Percentiles rank a stretch among this genome's conserved stretches.
These are phyloP conservation scores for Alternaria novae-zelandiae DNA, from an alignment of 2,329 filamentous ascomycete species.

Conservation along the genomic window DNA sequence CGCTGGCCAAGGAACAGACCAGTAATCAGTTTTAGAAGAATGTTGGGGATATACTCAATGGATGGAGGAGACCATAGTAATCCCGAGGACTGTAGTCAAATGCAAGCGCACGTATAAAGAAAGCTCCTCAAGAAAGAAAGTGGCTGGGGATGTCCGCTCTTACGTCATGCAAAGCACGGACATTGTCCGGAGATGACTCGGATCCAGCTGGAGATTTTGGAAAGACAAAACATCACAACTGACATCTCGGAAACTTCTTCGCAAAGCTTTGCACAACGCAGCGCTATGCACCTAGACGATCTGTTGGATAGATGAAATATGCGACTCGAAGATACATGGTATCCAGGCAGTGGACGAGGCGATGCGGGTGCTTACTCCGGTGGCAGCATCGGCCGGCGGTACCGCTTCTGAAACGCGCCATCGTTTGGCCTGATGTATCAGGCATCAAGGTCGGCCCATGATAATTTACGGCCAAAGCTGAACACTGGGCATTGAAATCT, in stretches of 20 bases:
- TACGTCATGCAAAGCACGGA: constrained; percentile 1
- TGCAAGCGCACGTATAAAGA: neutral
- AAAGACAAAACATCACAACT: neutral
- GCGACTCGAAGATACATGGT: neutral
- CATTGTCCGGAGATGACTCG: neutral
- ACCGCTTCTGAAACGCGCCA: constrained; percentile 5
- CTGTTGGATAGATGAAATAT: neutral
- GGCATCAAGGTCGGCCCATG: neutral
- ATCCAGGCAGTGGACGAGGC: neutral
- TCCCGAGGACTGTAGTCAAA: neutral
- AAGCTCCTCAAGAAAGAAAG: neutral
- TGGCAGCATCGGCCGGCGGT: neutral
- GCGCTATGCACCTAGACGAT: neutral
- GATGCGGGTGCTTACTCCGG: neutral
- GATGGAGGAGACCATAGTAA: neutral
- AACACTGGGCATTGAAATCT: neutral
- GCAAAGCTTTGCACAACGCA: neutral
- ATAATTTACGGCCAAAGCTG: neutral
- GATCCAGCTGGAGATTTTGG: neutral
- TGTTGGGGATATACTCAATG: neutral
- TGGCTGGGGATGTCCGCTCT: neutral
- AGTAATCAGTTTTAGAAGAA: neutral
- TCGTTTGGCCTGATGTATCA: constrained; percentile 6
- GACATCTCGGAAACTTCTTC: neutral
- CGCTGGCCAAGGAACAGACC: neutral